Evolutionary conservation across 202 grass and related monocot species (phyloP).

Genomic region (Schoenoplectus tabernaemontani): DNA sequence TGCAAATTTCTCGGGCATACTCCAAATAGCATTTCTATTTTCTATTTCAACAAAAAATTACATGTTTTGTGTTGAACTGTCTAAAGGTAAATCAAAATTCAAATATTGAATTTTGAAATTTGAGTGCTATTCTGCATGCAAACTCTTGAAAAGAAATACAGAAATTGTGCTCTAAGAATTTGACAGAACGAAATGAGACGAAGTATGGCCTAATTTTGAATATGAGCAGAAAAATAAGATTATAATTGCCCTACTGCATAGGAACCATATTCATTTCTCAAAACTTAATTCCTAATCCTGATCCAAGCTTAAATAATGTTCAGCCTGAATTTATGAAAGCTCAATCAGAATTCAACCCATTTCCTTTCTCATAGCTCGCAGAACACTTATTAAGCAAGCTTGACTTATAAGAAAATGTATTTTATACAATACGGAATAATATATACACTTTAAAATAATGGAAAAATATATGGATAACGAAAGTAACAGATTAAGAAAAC

Average conservation of each 20-base stretch:
- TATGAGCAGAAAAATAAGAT: background rate
- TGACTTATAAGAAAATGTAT: background rate
- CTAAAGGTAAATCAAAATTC: background rate
- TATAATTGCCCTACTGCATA: background rate
- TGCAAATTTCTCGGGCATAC: background rate
- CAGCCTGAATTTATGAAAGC: background rate
- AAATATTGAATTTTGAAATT: background rate
- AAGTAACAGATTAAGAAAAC: background rate
- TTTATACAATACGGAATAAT: background rate
- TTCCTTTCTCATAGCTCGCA: background rate
- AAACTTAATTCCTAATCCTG: background rate
- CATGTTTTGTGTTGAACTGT: background rate
- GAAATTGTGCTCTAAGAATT: background rate
- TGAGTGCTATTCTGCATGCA: background rate
- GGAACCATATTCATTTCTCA: background rate
- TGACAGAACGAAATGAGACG: background rate
- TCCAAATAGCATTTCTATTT: background rate
- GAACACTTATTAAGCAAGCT: background rate
- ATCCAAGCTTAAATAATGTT: background rate
- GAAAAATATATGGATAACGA: background rate
- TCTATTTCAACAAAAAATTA: background rate
- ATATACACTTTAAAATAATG: background rate
- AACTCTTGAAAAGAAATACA: background rate
- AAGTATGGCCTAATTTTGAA: too few species aligned
- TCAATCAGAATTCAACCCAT: background rate